Evolutionary conservation across 805 yeast species (phyloP), one percentile per base, ranked within the genome.

Genomic region (Barnettozyma salicaria): DNA sequence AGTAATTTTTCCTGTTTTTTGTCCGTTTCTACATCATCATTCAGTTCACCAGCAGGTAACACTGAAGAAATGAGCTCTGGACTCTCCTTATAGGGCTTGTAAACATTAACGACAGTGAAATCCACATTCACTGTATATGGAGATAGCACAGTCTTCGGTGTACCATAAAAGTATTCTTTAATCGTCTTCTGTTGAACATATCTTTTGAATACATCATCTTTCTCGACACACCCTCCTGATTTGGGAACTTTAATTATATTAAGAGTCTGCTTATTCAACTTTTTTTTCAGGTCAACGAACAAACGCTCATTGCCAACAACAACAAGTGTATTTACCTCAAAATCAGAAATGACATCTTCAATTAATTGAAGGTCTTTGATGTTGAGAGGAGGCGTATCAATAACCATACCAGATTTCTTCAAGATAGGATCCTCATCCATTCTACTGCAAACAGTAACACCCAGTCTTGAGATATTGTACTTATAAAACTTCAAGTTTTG

Each of bases 81-180:
- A 8, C 32, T 22, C 5, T 41, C 44, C 13, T 45, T 30, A 13
- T 30, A 41, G 25, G 90, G 85, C 28, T 76, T 72, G 63, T 76
- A 80, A 2, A 86, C 75, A 2, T 69, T 62, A 8, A 85, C 61
- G 39, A 77, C 81, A 12, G 70, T 67, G 39, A 72, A 65, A 50
- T 78, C 86, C 3, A 79, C 77, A 17, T 88, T 86, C 2, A 87
- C 74, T 5, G 94, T 83, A 58, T 79, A 89, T 3, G 99, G 97
- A 14, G 94, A 80, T 36, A 92, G 67, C 5, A 78, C 74, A 5
- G 76, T 70, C 30, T 69, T 69, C 14, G 69, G 60, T 6, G 73
- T 72, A 3, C 98, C 98, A 54, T 92, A 87, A 52, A 92, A 92
- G 58, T 92, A 92, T 53, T 89, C 94, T 53, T 78, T 77, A 37